Percentiles rank a stretch among this genome's conserved stretches.
Conservation (phyloP, 2,329 filamentous ascomycete species). For the Cladorrhinum sp. region DNA sequence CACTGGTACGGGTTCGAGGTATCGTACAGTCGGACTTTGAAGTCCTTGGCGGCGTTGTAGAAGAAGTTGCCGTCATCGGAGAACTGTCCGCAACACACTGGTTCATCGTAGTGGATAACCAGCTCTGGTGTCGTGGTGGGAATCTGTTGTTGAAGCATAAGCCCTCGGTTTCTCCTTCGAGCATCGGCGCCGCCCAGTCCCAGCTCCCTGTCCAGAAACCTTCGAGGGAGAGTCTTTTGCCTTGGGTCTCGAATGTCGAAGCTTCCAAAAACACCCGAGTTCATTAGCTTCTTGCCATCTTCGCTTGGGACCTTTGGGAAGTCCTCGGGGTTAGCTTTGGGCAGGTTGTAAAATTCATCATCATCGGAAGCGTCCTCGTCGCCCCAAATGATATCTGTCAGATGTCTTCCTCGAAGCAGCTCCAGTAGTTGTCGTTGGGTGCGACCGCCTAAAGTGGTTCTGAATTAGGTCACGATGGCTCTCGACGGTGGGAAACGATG, state of each 20-base stretch:
- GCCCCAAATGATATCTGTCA: not conserved
- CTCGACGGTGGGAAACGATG: constrained; percentile 6
- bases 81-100: constrained; percentile 94
- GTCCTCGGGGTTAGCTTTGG: constrained; percentile 50
- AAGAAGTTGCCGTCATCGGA: constrained; percentile 98
- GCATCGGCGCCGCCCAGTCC: constrained; percentile 62
- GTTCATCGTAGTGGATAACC: constrained; percentile 80
- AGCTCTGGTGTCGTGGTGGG: constrained; percentile 76
- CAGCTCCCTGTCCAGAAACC: constrained; percentile 78
- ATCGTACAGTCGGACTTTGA: constrained; percentile 94
- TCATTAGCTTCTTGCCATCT: constrained; percentile 74
- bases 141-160: constrained; percentile 69
- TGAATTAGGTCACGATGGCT: not conserved
- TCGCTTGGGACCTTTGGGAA: constrained; percentile 86
- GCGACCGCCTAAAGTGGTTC: not conserved
- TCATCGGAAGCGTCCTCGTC: constrained; percentile 30
- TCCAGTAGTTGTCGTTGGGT: not conserved
- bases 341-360: constrained; percentile 40
- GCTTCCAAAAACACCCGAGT: constrained; percentile 73
- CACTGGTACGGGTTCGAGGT: constrained; percentile 93
- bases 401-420: not conserved
- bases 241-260: constrained; percentile 50
- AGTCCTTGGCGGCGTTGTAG: constrained; percentile 59
- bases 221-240: constrained; percentile 62
- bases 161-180: constrained; percentile 56